Percentiles rank a stretch among this genome's conserved stretches.
phyloP scores from a whole-genome alignment of 768 basidiomycete species.

The Omphalotus guepiniiformis region DNA sequence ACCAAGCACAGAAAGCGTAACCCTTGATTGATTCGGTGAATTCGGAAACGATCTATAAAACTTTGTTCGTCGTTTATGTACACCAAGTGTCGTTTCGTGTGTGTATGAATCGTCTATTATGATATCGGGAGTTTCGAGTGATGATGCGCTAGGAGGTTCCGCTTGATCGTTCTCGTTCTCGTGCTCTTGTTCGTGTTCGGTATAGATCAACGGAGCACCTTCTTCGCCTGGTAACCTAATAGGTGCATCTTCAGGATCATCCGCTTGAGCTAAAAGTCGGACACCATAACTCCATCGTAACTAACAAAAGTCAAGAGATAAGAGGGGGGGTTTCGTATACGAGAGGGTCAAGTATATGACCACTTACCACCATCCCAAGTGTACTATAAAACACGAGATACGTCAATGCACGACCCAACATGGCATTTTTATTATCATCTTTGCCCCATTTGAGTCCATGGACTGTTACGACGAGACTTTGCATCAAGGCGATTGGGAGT shows the following conservation, averaged over 20 bases:
- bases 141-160: background rate
- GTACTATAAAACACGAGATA: constrained; percentile 93
- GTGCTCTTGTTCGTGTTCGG: no score
- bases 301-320: constrained; percentile 31
- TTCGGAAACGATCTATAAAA: constrained; percentile 69
- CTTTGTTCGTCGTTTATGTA: constrained; percentile 16
- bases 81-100: background rate
- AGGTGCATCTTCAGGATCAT: constrained; percentile 29
- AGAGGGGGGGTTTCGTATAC: background rate
- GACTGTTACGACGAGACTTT: constrained; percentile 81
- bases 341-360: background rate
- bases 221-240: constrained; percentile 16
- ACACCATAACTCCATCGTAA: constrained; percentile 94
- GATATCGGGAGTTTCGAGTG: constrained; percentile 4
- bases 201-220: no score
- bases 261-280: constrained; percentile 71
- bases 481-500: constrained; percentile 92
- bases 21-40: constrained; percentile 39
- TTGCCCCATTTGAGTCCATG: constrained; percentile 76
- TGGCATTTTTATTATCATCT: constrained; percentile 79
- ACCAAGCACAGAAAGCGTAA: constrained; percentile 28
- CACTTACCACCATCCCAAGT: constrained; percentile 87
- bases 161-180: no score
- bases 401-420: constrained; percentile 87
- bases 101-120: constrained; percentile 5